A percentile compares a stretch with the other conserved stretches of the same genome.
Conservation (phyloP, 1,284 basidiomycete species). For the Meira nashicola region DNA sequence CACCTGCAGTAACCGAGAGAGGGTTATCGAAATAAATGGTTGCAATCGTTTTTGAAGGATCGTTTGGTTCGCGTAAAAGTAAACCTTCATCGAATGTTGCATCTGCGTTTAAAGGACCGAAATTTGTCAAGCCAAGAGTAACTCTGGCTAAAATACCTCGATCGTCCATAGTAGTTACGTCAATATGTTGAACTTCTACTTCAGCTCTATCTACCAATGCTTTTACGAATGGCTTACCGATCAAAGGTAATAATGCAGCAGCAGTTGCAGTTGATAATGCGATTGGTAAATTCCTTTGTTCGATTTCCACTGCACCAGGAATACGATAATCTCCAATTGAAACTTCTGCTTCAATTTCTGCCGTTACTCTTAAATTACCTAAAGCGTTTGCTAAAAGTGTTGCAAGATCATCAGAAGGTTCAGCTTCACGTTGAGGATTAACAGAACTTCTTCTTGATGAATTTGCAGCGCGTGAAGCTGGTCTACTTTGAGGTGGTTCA, state of each 20-base stretch:
- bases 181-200: slow-evolving; percentile 25
- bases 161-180: slow-evolving; percentile 33
- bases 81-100: slow-evolving; percentile 20
- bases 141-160: slow-evolving; percentile 31
- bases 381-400: slow-evolving; percentile 26
- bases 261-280: slow-evolving; percentile 36
- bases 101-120: slow-evolving; percentile 33
- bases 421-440: not conserved
- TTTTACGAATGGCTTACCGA: slow-evolving; percentile 34
- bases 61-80: not conserved
- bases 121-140: slow-evolving; percentile 28
- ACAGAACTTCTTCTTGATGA: not conserved
- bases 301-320: slow-evolving; percentile 30
- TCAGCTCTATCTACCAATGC: slow-evolving; percentile 31
- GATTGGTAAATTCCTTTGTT: slow-evolving; percentile 35
- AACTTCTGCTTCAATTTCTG: slow-evolving; percentile 24
- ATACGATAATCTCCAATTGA: slow-evolving; percentile 32
- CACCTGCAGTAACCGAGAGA: slow-evolving; percentile 16
- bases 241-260: slow-evolving; percentile 25
- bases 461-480: not conserved
- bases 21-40: slow-evolving; percentile 22
- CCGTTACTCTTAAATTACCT: slow-evolving; percentile 21
- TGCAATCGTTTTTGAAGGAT: slow-evolving; percentile 14
- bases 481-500: not conserved
- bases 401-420: slow-evolving; percentile 19